phyloP scores from a whole-genome alignment of 148 eudicot species.

The Vaccinium darrowii region DNA sequence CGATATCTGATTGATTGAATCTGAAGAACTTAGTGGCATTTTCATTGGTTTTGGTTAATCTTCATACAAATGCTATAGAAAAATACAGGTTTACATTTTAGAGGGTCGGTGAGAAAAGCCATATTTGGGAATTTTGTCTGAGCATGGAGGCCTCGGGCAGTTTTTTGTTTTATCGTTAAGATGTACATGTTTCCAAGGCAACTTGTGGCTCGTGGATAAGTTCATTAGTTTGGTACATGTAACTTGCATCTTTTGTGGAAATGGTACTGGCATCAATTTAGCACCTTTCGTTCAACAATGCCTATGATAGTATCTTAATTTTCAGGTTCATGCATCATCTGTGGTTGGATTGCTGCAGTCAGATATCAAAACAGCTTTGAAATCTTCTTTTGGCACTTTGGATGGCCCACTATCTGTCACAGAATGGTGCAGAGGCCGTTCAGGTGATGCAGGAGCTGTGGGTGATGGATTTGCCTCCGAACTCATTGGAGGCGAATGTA shows the following conservation, averaged over 20 bases:
- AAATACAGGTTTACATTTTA: neutral
- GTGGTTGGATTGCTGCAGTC: conserved; percentile 78
- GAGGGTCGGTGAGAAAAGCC: neutral
- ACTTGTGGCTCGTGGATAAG: neutral
- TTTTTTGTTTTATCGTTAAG: no score
- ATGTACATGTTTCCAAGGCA: neutral
- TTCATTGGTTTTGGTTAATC: neutral
- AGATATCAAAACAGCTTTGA: conserved; percentile 75
- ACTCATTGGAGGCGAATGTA: conserved; percentile 67
- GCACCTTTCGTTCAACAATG: neutral
- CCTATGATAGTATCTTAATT: conserved; percentile 16
- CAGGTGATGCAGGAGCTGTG: conserved; percentile 52
- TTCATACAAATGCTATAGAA: neutral
- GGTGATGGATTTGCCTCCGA: conserved; percentile 79
- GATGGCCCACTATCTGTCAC: conserved; percentile 85
- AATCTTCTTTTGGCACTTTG: conserved; percentile 75
- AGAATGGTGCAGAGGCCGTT: conserved; percentile 94
- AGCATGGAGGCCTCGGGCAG: neutral
- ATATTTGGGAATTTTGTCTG: neutral
- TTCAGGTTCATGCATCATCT: conserved; percentile 93
- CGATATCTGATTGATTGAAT: neutral
- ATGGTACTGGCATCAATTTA: neutral
- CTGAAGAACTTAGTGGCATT: neutral
- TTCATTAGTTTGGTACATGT: neutral
- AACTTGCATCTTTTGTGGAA: neutral